Evolutionary conservation across 116 monocot species (phyloP).

Genomic region (Cymodocea nodosa): DNA sequence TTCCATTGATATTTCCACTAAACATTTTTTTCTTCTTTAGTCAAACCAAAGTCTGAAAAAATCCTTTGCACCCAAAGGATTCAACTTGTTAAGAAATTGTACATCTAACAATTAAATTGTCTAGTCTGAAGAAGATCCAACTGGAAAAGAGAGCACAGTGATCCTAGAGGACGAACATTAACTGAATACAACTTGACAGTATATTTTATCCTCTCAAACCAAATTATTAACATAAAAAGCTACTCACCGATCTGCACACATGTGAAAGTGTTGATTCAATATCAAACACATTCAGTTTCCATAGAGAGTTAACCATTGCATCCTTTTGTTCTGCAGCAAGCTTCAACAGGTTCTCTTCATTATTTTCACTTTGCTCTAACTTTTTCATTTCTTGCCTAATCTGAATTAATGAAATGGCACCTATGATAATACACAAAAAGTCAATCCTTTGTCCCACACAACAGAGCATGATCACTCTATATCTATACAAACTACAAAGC

Average conservation of each 20-base stretch:
- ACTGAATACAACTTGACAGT: neutral
- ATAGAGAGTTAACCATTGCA: slow-evolving; percentile 68
- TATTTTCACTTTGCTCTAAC: slow-evolving; percentile 34
- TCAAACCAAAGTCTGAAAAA: too few species aligned
- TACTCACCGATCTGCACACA: slow-evolving; percentile 67
- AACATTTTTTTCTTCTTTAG: too few species aligned
- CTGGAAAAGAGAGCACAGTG: too few species aligned
- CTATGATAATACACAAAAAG: slow-evolving; percentile 14
- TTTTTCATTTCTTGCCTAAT: slow-evolving; percentile 67
- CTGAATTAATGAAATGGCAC: slow-evolving; percentile 70
- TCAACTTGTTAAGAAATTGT: too few species aligned
- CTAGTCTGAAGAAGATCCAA: too few species aligned
- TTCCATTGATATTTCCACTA: too few species aligned
- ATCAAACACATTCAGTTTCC: slow-evolving; percentile 93
- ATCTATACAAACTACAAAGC: too few species aligned
- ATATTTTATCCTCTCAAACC: neutral
- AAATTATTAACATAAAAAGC: neutral
- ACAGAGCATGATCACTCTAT: neutral
- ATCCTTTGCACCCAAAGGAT: too few species aligned
- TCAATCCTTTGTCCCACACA: neutral
- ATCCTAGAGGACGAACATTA: neutral
- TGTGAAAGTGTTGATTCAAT: slow-evolving; percentile 73
- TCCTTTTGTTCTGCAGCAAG: slow-evolving; percentile 61
- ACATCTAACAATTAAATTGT: too few species aligned
- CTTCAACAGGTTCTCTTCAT: slow-evolving; percentile 41